These are phyloP conservation scores for Plantago lanceolata DNA, from an alignment of 305 asterid genomes.

Conservation along the genomic window DNA sequence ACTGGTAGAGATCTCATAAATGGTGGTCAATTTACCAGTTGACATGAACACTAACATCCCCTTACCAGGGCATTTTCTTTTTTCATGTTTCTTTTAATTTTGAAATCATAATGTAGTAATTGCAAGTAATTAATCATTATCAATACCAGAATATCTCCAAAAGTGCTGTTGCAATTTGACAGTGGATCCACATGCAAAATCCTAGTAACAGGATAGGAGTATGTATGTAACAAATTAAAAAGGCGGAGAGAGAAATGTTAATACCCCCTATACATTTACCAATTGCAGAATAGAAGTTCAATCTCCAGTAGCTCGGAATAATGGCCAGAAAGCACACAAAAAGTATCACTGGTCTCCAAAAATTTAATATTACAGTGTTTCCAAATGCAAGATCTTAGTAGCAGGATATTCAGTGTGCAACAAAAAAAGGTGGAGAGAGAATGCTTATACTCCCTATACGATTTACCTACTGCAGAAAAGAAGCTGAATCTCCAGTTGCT, in stretches of 20 bases:
- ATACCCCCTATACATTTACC: constrained; percentile 73
- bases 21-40: constrained; percentile 76
- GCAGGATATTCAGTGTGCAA: constrained; percentile 27
- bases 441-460: constrained; percentile 62
- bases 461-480: constrained; percentile 65
- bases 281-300: constrained; percentile 47
- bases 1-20: constrained; percentile 80
- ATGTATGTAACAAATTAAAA: constrained; percentile 47
- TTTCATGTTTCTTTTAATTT: constrained; percentile 26
- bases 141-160: constrained; percentile 68
- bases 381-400: too few relatives aligned
- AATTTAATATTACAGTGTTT: constrained; percentile 27
- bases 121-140: constrained; percentile 31
- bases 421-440: constrained; percentile 47
- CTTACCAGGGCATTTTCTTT: constrained; percentile 71
- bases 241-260: constrained; percentile 49
- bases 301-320: constrained; percentile 60
- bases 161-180: constrained; percentile 65
- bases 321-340: constrained; percentile 47
- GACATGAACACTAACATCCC: constrained; percentile 74
- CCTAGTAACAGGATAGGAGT: constrained; percentile 59
- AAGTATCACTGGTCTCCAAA: constrained; percentile 42
- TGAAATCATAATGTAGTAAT: constrained; percentile 34
- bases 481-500: constrained; percentile 56
- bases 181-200: constrained; percentile 60